Evolutionary conservation across 306 rosid genomes (phyloP).

Genomic region (Casuarina equisetifolia): DNA sequence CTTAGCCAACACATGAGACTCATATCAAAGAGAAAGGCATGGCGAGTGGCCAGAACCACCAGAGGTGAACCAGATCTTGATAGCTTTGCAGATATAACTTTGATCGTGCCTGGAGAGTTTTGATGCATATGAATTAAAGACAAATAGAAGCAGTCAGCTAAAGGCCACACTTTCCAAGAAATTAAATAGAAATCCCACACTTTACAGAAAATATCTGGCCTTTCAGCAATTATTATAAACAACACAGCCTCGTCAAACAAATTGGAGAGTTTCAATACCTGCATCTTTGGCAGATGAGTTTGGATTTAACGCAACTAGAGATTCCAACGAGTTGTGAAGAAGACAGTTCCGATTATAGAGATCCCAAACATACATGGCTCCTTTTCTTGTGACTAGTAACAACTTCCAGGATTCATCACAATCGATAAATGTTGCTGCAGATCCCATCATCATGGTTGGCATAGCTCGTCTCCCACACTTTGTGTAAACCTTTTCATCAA

Average conservation of each 20-base stretch:
- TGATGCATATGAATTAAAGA: background rate
- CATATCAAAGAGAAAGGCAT: constrained; percentile 90
- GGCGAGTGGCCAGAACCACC: constrained; percentile 86
- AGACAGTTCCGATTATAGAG: constrained; percentile 69
- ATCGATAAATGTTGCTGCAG: constrained; percentile 88
- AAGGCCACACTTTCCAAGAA: background rate
- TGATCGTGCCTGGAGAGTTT: constrained; percentile 54
- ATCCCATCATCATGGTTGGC: constrained; percentile 93
- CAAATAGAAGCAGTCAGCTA: background rate
- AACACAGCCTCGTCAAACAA: constrained; percentile 9
- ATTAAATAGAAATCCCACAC: constrained; percentile 4
- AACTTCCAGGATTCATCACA: constrained; percentile 91
- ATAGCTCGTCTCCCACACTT: constrained; percentile 90
- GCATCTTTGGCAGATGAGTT: constrained; percentile 61
- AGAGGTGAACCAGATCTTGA: constrained; percentile 77
- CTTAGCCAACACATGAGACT: constrained; percentile 94
- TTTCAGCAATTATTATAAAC: constrained; percentile 7
- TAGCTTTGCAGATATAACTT: constrained; percentile 80
- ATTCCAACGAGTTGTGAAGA: constrained; percentile 76
- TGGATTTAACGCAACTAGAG: constrained; percentile 61
- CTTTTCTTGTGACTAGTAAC: constrained; percentile 85
- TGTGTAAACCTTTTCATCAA: constrained; percentile 70
- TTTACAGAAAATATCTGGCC: constrained; percentile 2
- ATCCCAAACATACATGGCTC: constrained; percentile 87
- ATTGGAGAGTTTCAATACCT: constrained; percentile 44